Evolutionary conservation across 2,329 filamentous ascomycete species (phyloP), one percentile per base, ranked within the genome.

Genomic region (Sclerotinia subarctica): DNA sequence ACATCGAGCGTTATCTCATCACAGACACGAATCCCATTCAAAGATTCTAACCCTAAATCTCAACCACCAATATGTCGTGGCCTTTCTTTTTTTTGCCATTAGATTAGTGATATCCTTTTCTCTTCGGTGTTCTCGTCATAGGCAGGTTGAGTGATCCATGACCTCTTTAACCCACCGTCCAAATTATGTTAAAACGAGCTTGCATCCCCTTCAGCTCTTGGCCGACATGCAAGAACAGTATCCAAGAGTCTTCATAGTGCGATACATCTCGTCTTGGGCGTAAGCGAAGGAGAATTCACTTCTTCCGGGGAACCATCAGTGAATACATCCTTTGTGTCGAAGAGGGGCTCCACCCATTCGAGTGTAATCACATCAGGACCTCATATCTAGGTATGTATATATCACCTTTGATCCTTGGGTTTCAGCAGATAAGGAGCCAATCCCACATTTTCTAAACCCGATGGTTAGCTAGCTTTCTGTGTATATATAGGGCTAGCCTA

Each of bases 131-230:
- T 35, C 44, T 2, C 7, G 21, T 32, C 26, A 2, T 24, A 11
- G 21, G 2, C 4, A 19, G 0, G 1, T 47, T 17, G 11, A 8
- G 29, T 0, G 5, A 35, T n/a, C 2, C 2, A 19, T 29, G 10
- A 8, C 10, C 42, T 24, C 11, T 59, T 11, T 2, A 60, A 47
- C 42, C 1, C 15, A 47, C 17, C 21, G 1, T 49, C n/a, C 10
- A 15, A 21, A 60, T 24, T 49, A 13, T 19, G 7, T 5, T 5
- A 44, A 2, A 26, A 17, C 13, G n/a, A 58, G 42, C 1, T 13
- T 44, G 7, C 8, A 26, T 11, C 6, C n/a, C 1, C 5, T 62
- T 4, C 21, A 13, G 13, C 7, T 49, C 2, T 10, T 35, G 44
- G 38, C 35, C 7, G 7, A 5, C n/a, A 13, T 58, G 2, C 13